A percentile compares a stretch with the other conserved stretches of the same genome.
phyloP scores from a whole-genome alignment of 2,329 filamentous ascomycete species.

The Venturia pyrina region DNA sequence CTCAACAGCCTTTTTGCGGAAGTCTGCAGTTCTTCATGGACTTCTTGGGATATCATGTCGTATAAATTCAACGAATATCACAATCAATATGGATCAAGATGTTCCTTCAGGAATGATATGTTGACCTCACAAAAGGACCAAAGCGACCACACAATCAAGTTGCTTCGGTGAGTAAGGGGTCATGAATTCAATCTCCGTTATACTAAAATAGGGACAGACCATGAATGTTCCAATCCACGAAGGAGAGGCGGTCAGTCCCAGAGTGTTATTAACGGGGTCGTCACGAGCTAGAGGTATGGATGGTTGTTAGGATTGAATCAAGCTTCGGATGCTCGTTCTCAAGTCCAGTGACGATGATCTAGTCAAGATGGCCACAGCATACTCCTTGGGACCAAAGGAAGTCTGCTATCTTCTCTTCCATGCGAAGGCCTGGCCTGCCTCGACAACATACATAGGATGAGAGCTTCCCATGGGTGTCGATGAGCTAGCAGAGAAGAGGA shows the following conservation, averaged over 20 bases:
- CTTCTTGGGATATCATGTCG: no score
- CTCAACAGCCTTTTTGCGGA: no score
- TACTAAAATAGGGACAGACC: constrained; percentile 77
- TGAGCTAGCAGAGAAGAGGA: not conserved
- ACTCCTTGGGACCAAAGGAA: not conserved
- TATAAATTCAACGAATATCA: no score
- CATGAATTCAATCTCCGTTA: constrained; percentile 56
- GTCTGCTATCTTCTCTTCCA: no score
- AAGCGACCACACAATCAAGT: constrained; percentile 44
- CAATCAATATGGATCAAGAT: no score
- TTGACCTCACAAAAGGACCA: constrained; percentile 62
- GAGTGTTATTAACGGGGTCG: constrained; percentile 65
- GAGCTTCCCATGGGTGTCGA: no score
- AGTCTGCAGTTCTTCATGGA: no score
- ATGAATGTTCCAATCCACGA: constrained; percentile 41
- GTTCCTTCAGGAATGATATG: constrained; percentile 26
- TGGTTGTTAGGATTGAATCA: not conserved
- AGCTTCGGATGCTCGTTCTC: not conserved
- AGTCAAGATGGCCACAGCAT: not conserved
- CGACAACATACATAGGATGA: no score
- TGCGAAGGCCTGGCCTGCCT: no score
- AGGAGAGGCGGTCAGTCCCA: constrained; percentile 55
- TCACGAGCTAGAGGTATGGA: not conserved
- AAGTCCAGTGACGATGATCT: not conserved
- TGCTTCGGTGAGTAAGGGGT: constrained; percentile 33